Evolutionary conservation across 2,329 filamentous ascomycete species (phyloP).

Genomic region (Nigrospora oryzae): DNA sequence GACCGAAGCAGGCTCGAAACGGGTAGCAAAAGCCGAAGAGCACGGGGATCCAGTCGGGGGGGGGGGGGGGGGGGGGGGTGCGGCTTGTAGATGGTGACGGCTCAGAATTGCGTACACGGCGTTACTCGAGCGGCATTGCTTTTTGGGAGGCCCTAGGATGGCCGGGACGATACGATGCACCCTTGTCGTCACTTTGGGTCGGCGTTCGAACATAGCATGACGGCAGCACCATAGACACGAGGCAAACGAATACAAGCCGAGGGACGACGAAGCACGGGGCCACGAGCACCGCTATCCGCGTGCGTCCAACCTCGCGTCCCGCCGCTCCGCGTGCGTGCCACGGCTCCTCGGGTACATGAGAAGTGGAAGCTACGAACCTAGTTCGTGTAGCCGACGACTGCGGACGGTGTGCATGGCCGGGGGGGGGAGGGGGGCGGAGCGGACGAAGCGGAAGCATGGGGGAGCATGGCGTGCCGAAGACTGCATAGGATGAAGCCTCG

Average conservation of each 20-base stretch:
- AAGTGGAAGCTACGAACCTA: too few species aligned
- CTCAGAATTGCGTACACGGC: not conserved
- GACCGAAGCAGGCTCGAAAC: not conserved
- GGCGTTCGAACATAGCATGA: constrained; percentile 1
- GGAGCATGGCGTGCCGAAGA: too few species aligned
- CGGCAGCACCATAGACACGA: constrained; percentile 1
- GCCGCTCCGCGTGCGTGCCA: too few species aligned
- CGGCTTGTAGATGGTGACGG: not conserved
- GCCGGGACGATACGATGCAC: too few species aligned
- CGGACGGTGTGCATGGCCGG: too few species aligned
- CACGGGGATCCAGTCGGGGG: not conserved
- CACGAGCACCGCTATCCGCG: not conserved
- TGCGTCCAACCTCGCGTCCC: too few species aligned
- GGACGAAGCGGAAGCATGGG: too few species aligned
- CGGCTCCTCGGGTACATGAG: too few species aligned
- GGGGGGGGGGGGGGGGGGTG: not conserved
- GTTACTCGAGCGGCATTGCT: constrained; percentile 3
- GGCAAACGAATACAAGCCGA: not conserved
- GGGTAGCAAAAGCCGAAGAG: not conserved
- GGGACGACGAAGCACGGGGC: too few species aligned
- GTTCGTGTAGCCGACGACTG: too few species aligned
- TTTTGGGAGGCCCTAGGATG: constrained; percentile 1
- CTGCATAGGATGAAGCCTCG: too few species aligned
- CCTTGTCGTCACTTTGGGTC: not conserved
- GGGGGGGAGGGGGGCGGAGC: too few species aligned